These are phyloP conservation scores for Xylariaceae sp. DNA, from an alignment of 2,329 filamentous ascomycete genomes.

Conservation along the genomic window DNA sequence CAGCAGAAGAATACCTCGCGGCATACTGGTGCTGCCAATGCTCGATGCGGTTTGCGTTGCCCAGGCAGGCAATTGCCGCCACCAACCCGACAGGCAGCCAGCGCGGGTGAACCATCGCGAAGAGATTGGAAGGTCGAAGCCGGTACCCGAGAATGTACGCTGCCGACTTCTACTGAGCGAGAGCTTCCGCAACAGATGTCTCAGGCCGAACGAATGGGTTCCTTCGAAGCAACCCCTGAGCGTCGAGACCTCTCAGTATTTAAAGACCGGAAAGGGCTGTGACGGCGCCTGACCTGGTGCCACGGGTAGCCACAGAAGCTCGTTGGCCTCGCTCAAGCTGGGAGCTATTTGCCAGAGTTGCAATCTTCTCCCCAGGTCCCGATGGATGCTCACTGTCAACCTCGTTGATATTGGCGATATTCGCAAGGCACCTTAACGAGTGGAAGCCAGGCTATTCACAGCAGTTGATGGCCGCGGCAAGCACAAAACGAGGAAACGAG, in stretches of 20 bases:
- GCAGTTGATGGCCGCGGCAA: no score
- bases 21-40: slow-evolving; percentile 12
- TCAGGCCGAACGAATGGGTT: not conserved
- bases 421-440: slow-evolving; percentile 2
- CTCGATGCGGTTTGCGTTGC: slow-evolving; percentile 17
- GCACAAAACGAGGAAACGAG: slow-evolving; percentile 2
- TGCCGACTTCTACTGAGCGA: not conserved
- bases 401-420: not conserved
- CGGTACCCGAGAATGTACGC: not conserved
- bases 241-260: no score
- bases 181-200: not conserved
- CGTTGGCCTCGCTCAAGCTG: no score
- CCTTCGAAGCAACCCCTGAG: no score
- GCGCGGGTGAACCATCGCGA: slow-evolving; percentile 22
- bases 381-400: not conserved
- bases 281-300: no score
- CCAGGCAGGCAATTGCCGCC: slow-evolving; percentile 19
- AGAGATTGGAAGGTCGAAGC: not conserved
- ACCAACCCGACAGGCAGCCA: slow-evolving; percentile 20
- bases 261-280: no score
- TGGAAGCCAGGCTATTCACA: slow-evolving; percentile 7
- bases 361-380: no score
- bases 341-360: no score
- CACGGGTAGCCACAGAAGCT: no score
- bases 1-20: slow-evolving; percentile 10